phyloP scores from a whole-genome alignment of 2,329 filamentous ascomycete species.

The Alternaria viburni region DNA sequence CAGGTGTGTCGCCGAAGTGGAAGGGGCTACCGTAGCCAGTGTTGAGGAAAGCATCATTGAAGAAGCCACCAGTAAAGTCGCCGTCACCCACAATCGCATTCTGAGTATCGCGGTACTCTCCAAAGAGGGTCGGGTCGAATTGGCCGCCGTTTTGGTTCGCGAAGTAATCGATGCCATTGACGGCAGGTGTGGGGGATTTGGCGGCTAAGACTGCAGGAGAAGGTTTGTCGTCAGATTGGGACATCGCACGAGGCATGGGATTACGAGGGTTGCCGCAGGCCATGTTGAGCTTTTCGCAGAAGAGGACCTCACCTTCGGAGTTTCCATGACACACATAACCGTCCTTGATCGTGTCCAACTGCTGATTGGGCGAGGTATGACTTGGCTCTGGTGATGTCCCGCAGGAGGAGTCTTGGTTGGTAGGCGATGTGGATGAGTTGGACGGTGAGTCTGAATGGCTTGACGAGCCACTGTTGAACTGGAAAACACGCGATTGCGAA shows the following conservation, averaged over 20 bases:
- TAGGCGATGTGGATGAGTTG: constrained; percentile 58
- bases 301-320: constrained; percentile 59
- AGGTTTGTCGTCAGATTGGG: constrained; percentile 50
- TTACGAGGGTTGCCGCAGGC: constrained; percentile 62
- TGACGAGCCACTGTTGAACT: constrained; percentile 57
- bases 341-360: constrained; percentile 60
- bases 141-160: constrained; percentile 80
- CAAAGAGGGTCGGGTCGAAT: constrained; percentile 91
- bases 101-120: constrained; percentile 89
- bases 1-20: constrained; percentile 64
- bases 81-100: constrained; percentile 74
- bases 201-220: constrained; percentile 45
- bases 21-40: constrained; percentile 81
- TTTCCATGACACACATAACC: constrained; percentile 56
- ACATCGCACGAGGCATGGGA: constrained; percentile 58
- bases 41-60: constrained; percentile 78
- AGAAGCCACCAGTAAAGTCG: constrained; percentile 72
- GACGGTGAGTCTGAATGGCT: constrained; percentile 59
- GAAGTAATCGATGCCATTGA: constrained; percentile 73
- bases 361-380: constrained; percentile 75
- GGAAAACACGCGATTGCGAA: constrained; percentile 55
- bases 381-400: constrained; percentile 80
- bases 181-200: constrained; percentile 38
- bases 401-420: constrained; percentile 63
- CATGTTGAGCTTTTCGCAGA: constrained; percentile 64